Base-by-base conservation (phyloP, 2,329 filamentous ascomycete genomes). In the Elsinoe arachidis region DNA sequence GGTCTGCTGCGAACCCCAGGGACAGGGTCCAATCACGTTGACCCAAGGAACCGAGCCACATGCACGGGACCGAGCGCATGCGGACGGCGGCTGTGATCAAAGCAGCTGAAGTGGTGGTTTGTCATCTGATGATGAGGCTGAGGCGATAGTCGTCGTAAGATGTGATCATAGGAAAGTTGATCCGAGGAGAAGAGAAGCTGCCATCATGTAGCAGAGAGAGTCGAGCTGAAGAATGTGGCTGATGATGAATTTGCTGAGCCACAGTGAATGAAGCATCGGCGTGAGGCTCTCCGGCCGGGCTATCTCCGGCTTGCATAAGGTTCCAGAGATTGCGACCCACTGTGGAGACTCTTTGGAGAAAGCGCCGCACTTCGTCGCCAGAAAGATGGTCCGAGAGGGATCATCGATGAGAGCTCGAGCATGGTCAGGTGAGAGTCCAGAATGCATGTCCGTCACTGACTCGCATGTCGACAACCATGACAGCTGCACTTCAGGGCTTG, bases 351-450 rank as follows among this genome's bases (percentile, higher is more conserved):
- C 9, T 30, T 30, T 30, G 23, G 23, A 26, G 23, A 26, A 26
- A 26, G 23, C 23, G 23, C 41, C 23, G 5, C 41, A 44, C 17
- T 4, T n/a, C 38, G 19, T 44, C 41, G 41, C 17, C 15, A 17
- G 15, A 44, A 44, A 44, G 11, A 46, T 46, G 21, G 26, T 14
- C 12, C 41, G 19, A 23, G 26, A 30, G 21, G 41, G 19, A 46
- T 46, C 41, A 46, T 12, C 41, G 41, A 46, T 46, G 21, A 23
- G 10, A n/a, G 26, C 19, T 23, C 41, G 26, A 46, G 41, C 41
- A 46, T 46, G 41, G 46, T 51, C 46, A 51, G 46, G 46, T 51
- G 46, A 35, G 46, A 23, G 19, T 19, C 41, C 19, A 46, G 26
- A 30, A 19, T 46, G 10, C 26, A 34, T 19, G 15, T 14, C 33